Base-by-base conservation (phyloP, 169 alveolate genomes). In the Eimeria brunetti region DNA sequence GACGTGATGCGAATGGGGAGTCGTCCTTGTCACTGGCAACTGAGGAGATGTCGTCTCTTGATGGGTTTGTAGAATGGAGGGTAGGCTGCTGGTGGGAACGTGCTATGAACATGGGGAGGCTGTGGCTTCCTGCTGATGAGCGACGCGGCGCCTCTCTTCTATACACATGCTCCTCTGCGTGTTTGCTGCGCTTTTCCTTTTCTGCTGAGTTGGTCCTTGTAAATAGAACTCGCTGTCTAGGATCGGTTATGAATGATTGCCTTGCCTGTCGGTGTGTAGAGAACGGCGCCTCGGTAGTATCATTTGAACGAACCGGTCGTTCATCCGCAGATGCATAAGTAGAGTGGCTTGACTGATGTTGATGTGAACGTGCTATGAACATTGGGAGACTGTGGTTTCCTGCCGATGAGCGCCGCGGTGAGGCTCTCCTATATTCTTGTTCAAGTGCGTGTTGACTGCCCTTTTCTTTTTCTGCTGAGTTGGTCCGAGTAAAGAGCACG, bases 41-140 rank as follows among this genome's bases (percentile, higher is more conserved):
- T 69, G 78, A 69, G 41, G 41, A 8, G 18, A 16, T 2, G 2
- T 75, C 56, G 18, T 75, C 85, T 14, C 24, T 14, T 1, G 85
- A 75, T 9, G 60, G 2, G 11, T 75, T 2, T 14, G 60, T 2
- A n/a, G 16, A 8, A 27, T 36, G 58, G 0, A 1, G 85, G 8
- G 85, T 14, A 9, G 56, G 85, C n/a, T 75, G 85, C 2, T 75
- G 49, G 58, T 75, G 56, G 14, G 85, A n/a, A 33, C 56, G 85
- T 9, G 85, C 85, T 75, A 75, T 30, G 85, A 75, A 41, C 85
- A 75, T 33, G 85, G 85, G 85, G 9, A 75, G 85, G 18, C 85
- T 75, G 85, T 75, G 85, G 85, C n/a, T 75, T 75, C 85, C 85
- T 75, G 85, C 85, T 75, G 85, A 75, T 7, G 85, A 75, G 85